Evolutionary conservation across 169 alveolate species (phyloP).

Genomic region (Plasmodium cynomolgi): DNA sequence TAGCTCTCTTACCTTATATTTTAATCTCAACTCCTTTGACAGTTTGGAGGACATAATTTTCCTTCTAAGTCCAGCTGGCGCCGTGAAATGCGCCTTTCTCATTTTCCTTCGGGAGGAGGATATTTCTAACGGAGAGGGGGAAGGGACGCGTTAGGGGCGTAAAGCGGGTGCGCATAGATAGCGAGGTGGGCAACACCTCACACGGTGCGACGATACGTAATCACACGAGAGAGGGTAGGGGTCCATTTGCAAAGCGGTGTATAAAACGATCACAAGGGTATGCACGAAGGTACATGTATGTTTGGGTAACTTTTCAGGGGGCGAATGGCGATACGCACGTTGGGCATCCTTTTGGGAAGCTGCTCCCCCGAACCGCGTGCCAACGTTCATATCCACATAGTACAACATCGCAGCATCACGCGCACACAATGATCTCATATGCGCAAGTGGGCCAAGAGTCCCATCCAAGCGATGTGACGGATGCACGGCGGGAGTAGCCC

Average conservation of each 20-base stretch:
- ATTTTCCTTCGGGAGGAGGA: slow-evolving; percentile 94
- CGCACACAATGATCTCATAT: not conserved
- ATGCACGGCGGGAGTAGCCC: not conserved
- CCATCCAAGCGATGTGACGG: not conserved
- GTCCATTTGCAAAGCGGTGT: not conserved
- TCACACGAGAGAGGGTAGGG: not conserved
- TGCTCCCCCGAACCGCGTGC: not conserved
- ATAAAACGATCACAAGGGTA: not conserved
- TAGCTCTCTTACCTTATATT: slow-evolving; percentile 92
- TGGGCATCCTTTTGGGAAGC: not conserved
- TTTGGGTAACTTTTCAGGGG: not conserved
- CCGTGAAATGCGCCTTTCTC: slow-evolving; percentile 98
- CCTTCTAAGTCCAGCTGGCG: slow-evolving; percentile 97
- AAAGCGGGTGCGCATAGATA: not conserved
- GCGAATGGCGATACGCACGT: not conserved
- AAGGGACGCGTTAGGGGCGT: not conserved
- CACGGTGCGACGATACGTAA: not conserved
- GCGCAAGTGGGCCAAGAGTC: not conserved
- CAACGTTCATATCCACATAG: not conserved
- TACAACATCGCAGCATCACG: not conserved
- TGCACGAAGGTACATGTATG: not conserved
- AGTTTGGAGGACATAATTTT: slow-evolving; percentile 97
- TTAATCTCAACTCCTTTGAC: slow-evolving; percentile 95
- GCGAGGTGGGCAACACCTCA: not conserved
- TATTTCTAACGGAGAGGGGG: slow-evolving; percentile 78